Base-by-base conservation (phyloP, 2,329 filamentous ascomycete species). In the Gliomastix tumulicola region DNA sequence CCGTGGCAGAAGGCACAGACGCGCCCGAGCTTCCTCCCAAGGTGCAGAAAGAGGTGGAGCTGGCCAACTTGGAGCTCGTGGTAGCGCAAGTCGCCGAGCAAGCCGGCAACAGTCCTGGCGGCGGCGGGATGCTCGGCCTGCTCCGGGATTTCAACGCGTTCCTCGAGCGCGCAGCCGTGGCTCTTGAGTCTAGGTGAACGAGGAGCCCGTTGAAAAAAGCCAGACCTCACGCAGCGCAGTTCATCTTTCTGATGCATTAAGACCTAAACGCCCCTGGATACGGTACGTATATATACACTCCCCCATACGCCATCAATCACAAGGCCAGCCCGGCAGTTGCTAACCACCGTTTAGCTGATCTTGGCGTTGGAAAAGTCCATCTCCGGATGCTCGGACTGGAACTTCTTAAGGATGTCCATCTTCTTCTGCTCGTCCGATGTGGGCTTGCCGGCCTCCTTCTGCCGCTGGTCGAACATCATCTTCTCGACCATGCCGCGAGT, bases 391-490 rank as follows among this genome's bases (percentile, higher is more conserved):
- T 95, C 79, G 35, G 68, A 70, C 76, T 96, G 84, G 66, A 98
- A 97, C 68, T 94, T 88, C 66, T 86, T 84, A 56, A 98, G 66
- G 51, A 98, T 82, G 38, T 98, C 90, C 56, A 80, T 65, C 76
- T 97, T 97, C 72, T 89, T 87, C 74, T 94, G 82, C 69, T 98
- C 92, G 48, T 97, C 92, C 47, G 87, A 94, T 11, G 83, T 88
- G 32, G 88, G 87, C 61, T 84, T 74, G 5, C 92, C 92, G 62
- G 76, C 69, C 69, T 97, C 89, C 78, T 98, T 98, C 69, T 97
- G 89, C 48, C 85, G 74, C 72, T 98, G 92, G 68, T 98, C 92
- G 54, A 76, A 98, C 92, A 98, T 98, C 92, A 98, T 98, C 78
- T 98, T 98, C 79, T 98, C 92, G 31, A 98, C 92, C 90, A 98